Base-by-base conservation (phyloP, 371 early-diverging fungal species). In the Apophysomyces trapeziformis region DNA sequence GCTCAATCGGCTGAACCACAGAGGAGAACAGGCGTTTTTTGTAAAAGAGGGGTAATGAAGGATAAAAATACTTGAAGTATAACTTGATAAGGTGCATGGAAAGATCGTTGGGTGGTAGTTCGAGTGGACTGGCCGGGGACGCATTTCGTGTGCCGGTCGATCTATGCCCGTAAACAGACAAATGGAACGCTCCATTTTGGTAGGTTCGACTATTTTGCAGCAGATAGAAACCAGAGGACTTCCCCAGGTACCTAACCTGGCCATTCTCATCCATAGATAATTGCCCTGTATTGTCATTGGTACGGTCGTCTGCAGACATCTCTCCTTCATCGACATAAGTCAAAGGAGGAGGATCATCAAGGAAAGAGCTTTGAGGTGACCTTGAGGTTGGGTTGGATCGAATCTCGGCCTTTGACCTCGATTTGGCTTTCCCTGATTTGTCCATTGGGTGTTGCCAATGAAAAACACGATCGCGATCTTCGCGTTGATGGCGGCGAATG, bases 11-110 rank as follows among this genome's bases (percentile, higher is more conserved):
- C 43, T 68, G 46, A 8, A 62, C 21, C 1, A 57, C 38, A 9
- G 68, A 68, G 5, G 66, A 61, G 6, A 43, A 44, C 1, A 82
- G 50, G 0, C 67, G 66, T 1, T 68, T 63, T 56, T 78, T 79
- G 65, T 86, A 84, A 56, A 87, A 76, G n/a, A 89, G 60, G 8
- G 88, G 88, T 41, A 87, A 68, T 32, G 81, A 69, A 11, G 76
- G 82, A 57, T 89, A 86, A 58, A 80, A 79, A 7, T 84, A 75
- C 44, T 77, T 72, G 50, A 89, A 87, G 57, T 85, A 89, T n/a
- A 83, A 69, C 9, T 68, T 54, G 56, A 88, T 69, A 13, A 88
- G 72, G 65, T 85, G 87, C 36, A 77, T 71, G 5, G 84, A 83
- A 56, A 87, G 68, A 32, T 87, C 88, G 43, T 76, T 78, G 14